phyloP scores from a whole-genome alignment of 495 filamentous ascomycete genomes.

The Tuber microsphaerosporum region DNA sequence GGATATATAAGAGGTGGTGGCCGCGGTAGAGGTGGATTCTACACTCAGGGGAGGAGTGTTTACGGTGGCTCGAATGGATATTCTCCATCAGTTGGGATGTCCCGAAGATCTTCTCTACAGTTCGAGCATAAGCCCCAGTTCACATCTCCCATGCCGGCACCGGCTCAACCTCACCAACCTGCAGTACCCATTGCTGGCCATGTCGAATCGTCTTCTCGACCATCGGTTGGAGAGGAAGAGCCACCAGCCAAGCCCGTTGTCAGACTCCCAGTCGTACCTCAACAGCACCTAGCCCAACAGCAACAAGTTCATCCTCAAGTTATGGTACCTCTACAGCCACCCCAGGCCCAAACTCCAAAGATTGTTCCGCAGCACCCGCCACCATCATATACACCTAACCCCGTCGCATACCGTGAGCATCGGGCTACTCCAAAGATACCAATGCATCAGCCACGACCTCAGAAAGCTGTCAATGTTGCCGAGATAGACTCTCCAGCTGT shows the following conservation, averaged over 20 bases:
- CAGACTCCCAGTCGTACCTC: constrained; percentile 56
- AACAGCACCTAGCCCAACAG: constrained; percentile 19
- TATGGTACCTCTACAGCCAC: constrained; percentile 40
- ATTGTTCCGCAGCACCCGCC: constrained; percentile 38
- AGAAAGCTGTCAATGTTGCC: constrained; percentile 88
- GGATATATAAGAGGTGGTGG: constrained; percentile 52
- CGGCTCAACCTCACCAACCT: constrained; percentile 16
- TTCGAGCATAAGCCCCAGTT: constrained; percentile 28
- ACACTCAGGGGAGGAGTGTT: constrained; percentile 65
- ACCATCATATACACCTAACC: constrained; percentile 38
- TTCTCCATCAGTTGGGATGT: constrained; percentile 84
- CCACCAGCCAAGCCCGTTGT: constrained; percentile 68
- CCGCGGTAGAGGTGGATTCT: constrained; percentile 61
- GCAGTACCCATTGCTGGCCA: constrained; percentile 4
- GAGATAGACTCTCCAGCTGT: constrained; percentile 83
- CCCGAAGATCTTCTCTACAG: constrained; percentile 77
- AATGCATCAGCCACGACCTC: constrained; percentile 93
- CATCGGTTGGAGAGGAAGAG: constrained; percentile 47
- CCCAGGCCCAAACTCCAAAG: constrained; percentile 55
- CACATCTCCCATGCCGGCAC: constrained; percentile 13
- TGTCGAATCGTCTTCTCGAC: constrained; percentile 59
- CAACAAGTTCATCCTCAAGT: constrained; percentile 42
- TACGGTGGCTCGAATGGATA: constrained; percentile 72
- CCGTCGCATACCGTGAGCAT: constrained; percentile 64
- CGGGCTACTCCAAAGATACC: constrained; percentile 61